These are phyloP conservation scores for Euphorbia pulcherrima DNA, from an alignment of 345 rosid species.

Conservation along the genomic window DNA sequence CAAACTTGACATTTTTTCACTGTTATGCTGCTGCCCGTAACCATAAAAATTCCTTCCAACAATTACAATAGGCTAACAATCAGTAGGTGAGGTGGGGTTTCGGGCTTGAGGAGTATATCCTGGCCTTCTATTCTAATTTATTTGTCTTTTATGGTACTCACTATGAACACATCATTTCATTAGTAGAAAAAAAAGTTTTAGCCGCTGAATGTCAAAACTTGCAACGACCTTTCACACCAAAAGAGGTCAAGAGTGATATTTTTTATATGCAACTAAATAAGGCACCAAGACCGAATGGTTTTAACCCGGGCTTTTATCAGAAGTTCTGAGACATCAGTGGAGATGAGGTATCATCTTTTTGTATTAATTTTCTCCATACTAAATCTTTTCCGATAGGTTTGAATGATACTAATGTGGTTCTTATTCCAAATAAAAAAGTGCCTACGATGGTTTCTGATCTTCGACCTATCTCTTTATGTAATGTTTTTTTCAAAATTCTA, in stretches of 20 bases:
- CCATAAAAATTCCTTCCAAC: no score
- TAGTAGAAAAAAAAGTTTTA: no score
- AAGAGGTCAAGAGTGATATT: no score
- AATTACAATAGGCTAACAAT: no score
- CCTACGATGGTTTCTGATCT: background rate
- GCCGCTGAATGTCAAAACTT: no score
- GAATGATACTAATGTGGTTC: no score
- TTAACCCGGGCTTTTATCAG: background rate
- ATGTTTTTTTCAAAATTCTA: background rate
- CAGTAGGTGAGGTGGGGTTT: background rate
- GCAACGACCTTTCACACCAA: no score
- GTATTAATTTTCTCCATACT: background rate
- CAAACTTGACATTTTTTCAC: background rate
- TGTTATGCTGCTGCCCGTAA: background rate
- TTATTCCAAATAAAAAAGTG: background rate
- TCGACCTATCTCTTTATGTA: background rate
- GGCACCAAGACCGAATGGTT: no score
- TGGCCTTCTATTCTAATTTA: no score
- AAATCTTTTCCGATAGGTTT: background rate
- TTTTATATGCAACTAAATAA: no score
- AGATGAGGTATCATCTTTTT: background rate
- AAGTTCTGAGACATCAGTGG: background rate
- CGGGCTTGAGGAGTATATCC: background rate
- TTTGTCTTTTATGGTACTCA: no score
- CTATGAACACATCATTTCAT: no score